Percentiles rank a stretch among this genome's conserved stretches.
Conservation (phyloP, 768 basidiomycete genomes). For the Rhodotorula babjevae region DNA sequence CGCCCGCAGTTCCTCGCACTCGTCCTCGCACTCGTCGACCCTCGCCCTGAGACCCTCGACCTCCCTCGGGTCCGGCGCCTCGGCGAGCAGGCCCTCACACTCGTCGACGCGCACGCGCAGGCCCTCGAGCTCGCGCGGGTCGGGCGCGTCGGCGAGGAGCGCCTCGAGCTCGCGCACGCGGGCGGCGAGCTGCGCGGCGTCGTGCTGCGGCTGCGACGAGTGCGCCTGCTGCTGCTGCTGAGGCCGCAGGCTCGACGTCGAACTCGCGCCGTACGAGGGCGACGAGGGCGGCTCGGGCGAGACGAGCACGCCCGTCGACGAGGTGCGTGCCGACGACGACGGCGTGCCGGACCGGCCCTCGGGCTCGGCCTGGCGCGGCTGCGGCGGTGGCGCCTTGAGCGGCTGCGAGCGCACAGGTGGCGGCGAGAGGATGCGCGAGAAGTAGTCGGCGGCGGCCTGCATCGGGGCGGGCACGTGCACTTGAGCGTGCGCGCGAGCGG, state of each 20-base stretch:
- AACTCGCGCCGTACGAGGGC: neutral
- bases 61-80: slow-evolving; percentile 47
- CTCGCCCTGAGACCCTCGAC: slow-evolving; percentile 56
- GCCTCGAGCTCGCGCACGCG: slow-evolving; percentile 25
- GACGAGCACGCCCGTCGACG: neutral
- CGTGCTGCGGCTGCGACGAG: neutral
- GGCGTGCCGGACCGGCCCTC: neutral
- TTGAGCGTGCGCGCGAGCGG: neutral
- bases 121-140: slow-evolving; percentile 57
- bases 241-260: too few relatives aligned
- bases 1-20: neutral
- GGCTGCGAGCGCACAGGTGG: neutral
- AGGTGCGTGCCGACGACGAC: neutral
- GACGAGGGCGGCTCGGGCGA: neutral
- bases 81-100: slow-evolving; percentile 7
- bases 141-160: neutral
- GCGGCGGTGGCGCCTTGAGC: neutral
- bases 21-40: neutral
- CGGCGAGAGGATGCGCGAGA: neutral
- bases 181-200: slow-evolving; percentile 50
- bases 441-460: slow-evolving; percentile 1
- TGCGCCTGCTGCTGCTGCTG: too few relatives aligned
- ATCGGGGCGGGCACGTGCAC: neutral
- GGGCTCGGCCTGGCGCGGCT: neutral
- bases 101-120: slow-evolving; percentile 44